Conservation (phyloP, 2,329 filamentous ascomycete species). For the Penicillium palitans region DNA sequence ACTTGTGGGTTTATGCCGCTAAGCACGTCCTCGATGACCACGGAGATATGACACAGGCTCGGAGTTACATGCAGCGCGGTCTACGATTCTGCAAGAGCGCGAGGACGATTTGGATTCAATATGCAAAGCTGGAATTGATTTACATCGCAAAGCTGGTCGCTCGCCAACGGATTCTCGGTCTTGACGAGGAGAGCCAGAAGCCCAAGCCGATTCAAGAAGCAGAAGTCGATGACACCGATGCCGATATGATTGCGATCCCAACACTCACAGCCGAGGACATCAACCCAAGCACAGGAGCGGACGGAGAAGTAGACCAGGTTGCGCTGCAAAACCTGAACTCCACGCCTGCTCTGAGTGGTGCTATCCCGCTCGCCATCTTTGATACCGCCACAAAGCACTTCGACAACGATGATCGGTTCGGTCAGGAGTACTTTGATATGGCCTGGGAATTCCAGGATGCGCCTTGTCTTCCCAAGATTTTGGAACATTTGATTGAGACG, state of each 20-base stretch:
- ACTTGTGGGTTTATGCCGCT: constrained; percentile 82
- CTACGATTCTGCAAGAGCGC: constrained; percentile 82
- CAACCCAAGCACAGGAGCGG: constrained; percentile 55
- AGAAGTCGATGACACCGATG: constrained; percentile 48
- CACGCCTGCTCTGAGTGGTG: constrained; percentile 85
- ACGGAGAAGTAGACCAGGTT: constrained; percentile 53
- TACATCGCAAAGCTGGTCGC: constrained; percentile 81
- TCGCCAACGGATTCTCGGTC: constrained; percentile 66
- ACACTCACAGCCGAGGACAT: constrained; percentile 63
- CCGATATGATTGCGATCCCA: constrained; percentile 59
- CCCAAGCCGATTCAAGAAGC: constrained; percentile 41
- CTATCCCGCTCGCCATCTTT: constrained; percentile 89
- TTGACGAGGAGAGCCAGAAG: constrained; percentile 50
- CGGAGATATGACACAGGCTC: constrained; percentile 82
- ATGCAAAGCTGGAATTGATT: constrained; percentile 86
- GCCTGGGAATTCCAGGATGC: constrained; percentile 69
- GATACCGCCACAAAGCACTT: constrained; percentile 79
- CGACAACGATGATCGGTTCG: constrained; percentile 65
- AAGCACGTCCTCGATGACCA: constrained; percentile 74
- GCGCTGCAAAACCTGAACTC: constrained; percentile 64
- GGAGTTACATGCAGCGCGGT: constrained; percentile 84
- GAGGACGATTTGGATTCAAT: constrained; percentile 79
- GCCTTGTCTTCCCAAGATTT: constrained; percentile 64
- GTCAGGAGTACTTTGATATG: constrained; percentile 76
- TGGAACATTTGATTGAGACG: constrained; percentile 68